Evolutionary conservation across 495 filamentous ascomycete species (phyloP).

Genomic region (Penicillium coffeae): DNA sequence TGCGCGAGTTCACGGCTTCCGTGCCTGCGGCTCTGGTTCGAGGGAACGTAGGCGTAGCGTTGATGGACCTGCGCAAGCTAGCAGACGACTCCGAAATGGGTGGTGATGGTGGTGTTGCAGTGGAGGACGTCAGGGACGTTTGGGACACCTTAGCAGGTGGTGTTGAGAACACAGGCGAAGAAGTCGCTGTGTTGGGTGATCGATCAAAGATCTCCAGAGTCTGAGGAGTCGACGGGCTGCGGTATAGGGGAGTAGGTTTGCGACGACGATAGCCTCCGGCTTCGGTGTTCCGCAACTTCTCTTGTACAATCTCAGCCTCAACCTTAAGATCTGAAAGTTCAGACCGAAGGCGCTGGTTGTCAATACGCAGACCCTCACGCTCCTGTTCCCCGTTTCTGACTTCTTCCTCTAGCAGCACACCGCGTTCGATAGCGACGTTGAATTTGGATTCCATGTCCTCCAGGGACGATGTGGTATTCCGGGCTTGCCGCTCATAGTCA

Average conservation of each 20-base stretch:
- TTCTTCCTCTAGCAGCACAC: constrained; percentile 92
- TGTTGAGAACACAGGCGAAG: constrained; percentile 68
- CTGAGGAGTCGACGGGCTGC: constrained; percentile 47
- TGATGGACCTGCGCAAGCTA: constrained; percentile 41
- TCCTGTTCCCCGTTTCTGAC: constrained; percentile 87
- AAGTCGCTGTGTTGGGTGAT: constrained; percentile 61
- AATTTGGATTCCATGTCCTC: constrained; percentile 97
- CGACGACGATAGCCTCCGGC: constrained; percentile 48
- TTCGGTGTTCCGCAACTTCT: constrained; percentile 76
- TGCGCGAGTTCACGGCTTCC: constrained; percentile 33
- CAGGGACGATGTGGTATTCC: constrained; percentile 88
- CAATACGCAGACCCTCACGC: constrained; percentile 80
- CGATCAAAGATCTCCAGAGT: constrained; percentile 47
- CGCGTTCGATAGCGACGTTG: constrained; percentile 86
- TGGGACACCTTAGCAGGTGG: constrained; percentile 56
- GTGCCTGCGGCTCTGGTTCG: constrained; percentile 34
- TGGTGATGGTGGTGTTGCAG: constrained; percentile 67
- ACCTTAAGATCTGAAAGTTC: constrained; percentile 90
- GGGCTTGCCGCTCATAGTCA: constrained; percentile 93
- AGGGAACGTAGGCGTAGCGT: constrained; percentile 43
- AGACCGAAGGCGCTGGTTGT: constrained; percentile 80
- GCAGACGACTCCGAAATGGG: constrained; percentile 52
- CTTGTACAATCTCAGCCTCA: constrained; percentile 88
- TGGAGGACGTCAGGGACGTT: constrained; percentile 68
- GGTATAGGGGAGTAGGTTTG: constrained; percentile 48